phyloP scores from a whole-genome alignment of 2,329 filamentous ascomycete genomes.

The Aspergillus sp. region DNA sequence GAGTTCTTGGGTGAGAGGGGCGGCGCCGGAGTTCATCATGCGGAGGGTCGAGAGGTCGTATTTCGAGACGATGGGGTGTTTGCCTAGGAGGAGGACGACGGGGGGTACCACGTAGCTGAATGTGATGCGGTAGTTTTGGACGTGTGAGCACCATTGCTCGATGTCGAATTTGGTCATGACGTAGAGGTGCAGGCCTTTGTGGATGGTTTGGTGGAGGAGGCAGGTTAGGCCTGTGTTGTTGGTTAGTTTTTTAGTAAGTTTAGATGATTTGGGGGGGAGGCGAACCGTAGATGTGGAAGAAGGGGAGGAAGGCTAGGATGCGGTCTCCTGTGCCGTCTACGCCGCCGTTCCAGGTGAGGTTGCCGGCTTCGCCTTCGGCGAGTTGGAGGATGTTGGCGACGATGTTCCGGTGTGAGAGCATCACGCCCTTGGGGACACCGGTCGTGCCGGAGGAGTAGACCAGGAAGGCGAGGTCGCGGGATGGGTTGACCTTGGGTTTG shows the following conservation, averaged over 20 bases:
- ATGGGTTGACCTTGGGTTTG: constrained; percentile 64
- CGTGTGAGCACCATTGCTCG: constrained; percentile 71
- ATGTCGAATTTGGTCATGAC: constrained; percentile 82
- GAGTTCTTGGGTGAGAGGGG: constrained; percentile 78
- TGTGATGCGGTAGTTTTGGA: constrained; percentile 74
- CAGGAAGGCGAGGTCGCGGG: constrained; percentile 76
- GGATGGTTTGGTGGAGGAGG: constrained; percentile 68
- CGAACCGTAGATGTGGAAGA: constrained; percentile 85
- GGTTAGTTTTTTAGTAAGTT: neutral
- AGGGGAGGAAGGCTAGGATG: constrained; percentile 77
- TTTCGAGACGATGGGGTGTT: constrained; percentile 73
- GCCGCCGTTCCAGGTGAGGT: constrained; percentile 61
- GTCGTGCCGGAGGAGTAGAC: constrained; percentile 92
- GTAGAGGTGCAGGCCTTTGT: constrained; percentile 65
- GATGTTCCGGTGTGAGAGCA: constrained; percentile 80
- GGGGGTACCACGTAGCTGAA: constrained; percentile 84
- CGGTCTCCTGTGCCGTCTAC: constrained; percentile 66
- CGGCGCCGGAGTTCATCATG: constrained; percentile 85
- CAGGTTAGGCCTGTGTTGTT: constrained; percentile 64
- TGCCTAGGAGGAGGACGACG: constrained; percentile 76
- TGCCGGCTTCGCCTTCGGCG: constrained; percentile 54
- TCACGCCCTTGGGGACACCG: constrained; percentile 86
- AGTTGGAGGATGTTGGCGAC: constrained; percentile 70
- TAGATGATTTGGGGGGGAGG: too few relatives aligned
- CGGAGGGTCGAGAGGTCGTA: constrained; percentile 79